Base-by-base conservation (phyloP, 73 alveolate genomes). In the Tetrahymena elliotti region DNA sequence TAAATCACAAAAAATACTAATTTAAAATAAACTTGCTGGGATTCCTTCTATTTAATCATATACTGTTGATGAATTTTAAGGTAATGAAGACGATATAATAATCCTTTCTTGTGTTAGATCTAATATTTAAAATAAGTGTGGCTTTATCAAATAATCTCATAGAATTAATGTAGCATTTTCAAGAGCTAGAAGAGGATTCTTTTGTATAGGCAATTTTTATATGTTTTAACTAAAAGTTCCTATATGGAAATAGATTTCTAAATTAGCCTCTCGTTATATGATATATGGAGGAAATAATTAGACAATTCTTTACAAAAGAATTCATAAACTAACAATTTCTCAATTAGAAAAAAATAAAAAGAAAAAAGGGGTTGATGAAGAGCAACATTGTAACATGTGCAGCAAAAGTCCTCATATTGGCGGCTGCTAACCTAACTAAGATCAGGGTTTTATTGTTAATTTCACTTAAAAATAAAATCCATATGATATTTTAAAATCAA, bases 51-150 rank as follows among this genome's bases (percentile, higher is more conserved):
- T 98, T 16, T 97, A 95, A 95, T 97, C 97, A 1, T 92, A 94
- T 27, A 97, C 99, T 52, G 99, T 98, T 9, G 99, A 98, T 96
- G 98, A 98, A 95, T 98, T 95, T 88, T 97, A 98, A 95, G 99
- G 99, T 84, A 99, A 98, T 93, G 99, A 98, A 97, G 97, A 96
- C 95, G 99, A 97, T 82, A 97, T 98, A 20, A 97, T 98, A n/a
- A 83, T 98, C 53, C 92, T 98, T 83, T 97, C 99, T 36, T 95
- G 98, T 47, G 99, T 97, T 15, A 97, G 99, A 95, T 94, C 98
- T 36, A 98, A 98, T 95, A 54, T 47, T 27, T 34, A 97, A 16
- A 53, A 96, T 93, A 83, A 68, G 0, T 68, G 98, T 22, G 99
- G 99, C 31, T 98, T 95, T 94, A 93, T 98, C 16, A 96, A 95